Percentiles rank a stretch among this genome's conserved stretches.
Conservation (phyloP, 805 yeast species). For the Danielozyma ontarioensis region DNA sequence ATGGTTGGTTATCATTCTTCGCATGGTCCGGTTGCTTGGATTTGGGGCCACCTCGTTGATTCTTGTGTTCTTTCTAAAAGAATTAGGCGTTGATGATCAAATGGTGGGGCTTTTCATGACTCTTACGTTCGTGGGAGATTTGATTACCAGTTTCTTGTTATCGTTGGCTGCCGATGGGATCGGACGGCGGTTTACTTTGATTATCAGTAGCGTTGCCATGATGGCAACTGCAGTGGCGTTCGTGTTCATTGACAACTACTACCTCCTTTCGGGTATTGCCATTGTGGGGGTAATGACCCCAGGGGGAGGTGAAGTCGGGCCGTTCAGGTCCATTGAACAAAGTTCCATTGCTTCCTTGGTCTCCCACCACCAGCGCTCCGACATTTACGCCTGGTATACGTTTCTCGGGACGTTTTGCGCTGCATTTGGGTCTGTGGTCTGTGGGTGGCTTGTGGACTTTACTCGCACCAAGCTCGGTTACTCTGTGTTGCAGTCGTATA, state of each 20-base stretch:
- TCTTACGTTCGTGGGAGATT: slow-evolving; percentile 46
- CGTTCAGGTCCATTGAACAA: slow-evolving; percentile 55
- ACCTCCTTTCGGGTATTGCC: slow-evolving; percentile 32
- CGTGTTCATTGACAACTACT: slow-evolving; percentile 24
- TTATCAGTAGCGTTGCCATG: slow-evolving; percentile 38
- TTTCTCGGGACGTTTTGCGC: slow-evolving; percentile 44
- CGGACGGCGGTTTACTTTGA: slow-evolving; percentile 41
- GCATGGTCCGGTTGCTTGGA: slow-evolving; percentile 31
- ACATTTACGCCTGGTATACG: slow-evolving; percentile 54
- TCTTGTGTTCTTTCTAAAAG: slow-evolving; percentile 41
- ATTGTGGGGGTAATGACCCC: slow-evolving; percentile 52
- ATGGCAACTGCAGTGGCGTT: slow-evolving; percentile 39
- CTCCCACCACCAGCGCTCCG: slow-evolving; percentile 39
- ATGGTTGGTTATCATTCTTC: slow-evolving; percentile 22
- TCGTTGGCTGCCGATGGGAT: slow-evolving; percentile 42
- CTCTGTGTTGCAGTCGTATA: slow-evolving; percentile 21
- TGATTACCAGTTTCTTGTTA: slow-evolving; percentile 41
- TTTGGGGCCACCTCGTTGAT: slow-evolving; percentile 36
- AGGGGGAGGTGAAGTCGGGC: slow-evolving; percentile 56
- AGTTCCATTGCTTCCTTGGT: slow-evolving; percentile 45
- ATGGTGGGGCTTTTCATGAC: slow-evolving; percentile 46
- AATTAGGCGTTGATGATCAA: slow-evolving; percentile 36
- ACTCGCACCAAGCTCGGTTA: slow-evolving; percentile 9
- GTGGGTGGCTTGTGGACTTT: slow-evolving; percentile 27
- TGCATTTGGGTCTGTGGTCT: slow-evolving; percentile 41